Conservation (phyloP, 2,329 filamentous ascomycete species). For the Fusarium mexicanum region DNA sequence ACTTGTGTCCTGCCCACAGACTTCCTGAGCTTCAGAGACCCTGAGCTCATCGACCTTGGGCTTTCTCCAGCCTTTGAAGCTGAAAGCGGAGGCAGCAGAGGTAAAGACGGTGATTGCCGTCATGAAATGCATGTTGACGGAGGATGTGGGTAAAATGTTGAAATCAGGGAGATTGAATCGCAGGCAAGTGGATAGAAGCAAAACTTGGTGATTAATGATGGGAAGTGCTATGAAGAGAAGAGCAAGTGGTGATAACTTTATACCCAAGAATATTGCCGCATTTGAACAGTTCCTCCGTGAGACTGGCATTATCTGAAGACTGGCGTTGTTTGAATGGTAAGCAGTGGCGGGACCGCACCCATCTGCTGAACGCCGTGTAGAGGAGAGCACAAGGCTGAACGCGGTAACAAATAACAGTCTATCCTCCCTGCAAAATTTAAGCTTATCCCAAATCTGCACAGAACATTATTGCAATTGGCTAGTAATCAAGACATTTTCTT, state of each 20-base stretch:
- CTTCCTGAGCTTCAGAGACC: not conserved
- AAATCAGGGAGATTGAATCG: not conserved
- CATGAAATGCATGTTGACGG: not conserved
- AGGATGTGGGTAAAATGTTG: fast-evolving
- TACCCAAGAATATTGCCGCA: not conserved
- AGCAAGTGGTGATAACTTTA: not conserved
- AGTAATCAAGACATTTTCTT: not conserved
- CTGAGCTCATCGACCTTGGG: not conserved
- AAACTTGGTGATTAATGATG: not conserved
- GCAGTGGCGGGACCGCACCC: not conserved
- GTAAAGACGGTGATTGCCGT: not conserved
- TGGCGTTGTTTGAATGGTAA: not conserved
- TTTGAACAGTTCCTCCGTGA: not conserved
- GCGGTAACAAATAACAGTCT: not conserved
- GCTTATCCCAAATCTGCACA: not conserved
- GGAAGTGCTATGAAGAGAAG: not conserved
- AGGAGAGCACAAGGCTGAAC: not conserved
- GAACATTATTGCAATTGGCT: not conserved
- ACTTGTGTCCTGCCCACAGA: not conserved
- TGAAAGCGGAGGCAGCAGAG: not conserved
- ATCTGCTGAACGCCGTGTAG: not conserved
- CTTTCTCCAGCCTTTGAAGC: not conserved
- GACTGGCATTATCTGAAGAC: not conserved
- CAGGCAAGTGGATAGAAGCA: not conserved
- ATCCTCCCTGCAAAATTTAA: not conserved